phyloP scores from a whole-genome alignment of 176 grass and related monocot genomes.

The Eremochloa ophiuroides region DNA sequence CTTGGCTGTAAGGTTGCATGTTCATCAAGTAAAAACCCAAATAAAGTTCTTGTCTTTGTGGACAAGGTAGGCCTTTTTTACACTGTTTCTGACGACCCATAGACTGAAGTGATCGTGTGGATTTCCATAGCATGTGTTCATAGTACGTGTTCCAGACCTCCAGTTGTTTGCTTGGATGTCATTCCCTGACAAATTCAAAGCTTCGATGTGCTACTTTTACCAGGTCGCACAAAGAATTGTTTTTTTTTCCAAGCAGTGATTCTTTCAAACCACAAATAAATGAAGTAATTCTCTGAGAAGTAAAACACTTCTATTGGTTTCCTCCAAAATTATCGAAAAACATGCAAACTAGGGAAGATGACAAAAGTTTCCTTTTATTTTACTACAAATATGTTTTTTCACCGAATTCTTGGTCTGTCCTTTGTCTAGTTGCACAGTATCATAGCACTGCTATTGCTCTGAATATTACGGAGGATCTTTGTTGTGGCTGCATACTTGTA shows the following conservation, averaged over 20 bases:
- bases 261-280: neutral
- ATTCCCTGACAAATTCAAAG: neutral
- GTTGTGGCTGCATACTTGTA: neutral
- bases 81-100: neutral
- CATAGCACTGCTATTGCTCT: neutral
- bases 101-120: neutral
- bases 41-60: neutral
- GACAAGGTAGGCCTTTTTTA: slow-evolving; percentile 1
- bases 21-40: neutral
- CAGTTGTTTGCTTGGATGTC: neutral
- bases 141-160: neutral
- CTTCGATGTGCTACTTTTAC: slow-evolving; percentile 11
- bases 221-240: neutral
- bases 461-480: neutral
- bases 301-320: neutral
- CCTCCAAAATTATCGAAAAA: neutral
- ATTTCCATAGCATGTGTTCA: neutral
- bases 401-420: neutral
- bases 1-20: neutral
- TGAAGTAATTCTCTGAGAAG: neutral
- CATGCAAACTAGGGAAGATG: neutral
- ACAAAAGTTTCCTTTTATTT: neutral
- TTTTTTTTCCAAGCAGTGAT: neutral
- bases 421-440: neutral
- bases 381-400: neutral